Evolutionary conservation across 2,329 filamentous ascomycete species (phyloP).

Genomic region (Ophiostoma himal-ulmi): DNA sequence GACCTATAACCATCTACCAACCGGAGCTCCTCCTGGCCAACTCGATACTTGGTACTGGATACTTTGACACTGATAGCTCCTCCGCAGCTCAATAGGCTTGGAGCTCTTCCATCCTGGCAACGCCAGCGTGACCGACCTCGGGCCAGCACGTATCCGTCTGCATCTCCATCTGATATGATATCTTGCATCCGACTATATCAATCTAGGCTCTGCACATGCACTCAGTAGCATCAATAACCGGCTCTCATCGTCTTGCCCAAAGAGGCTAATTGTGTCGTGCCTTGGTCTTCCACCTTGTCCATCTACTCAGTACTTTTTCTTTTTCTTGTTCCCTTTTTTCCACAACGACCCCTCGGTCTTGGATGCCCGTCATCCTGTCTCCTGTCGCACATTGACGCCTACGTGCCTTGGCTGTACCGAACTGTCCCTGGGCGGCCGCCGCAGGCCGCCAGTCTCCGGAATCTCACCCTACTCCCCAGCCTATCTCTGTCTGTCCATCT

Average conservation of each 20-base stretch:
- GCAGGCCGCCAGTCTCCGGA: constrained; percentile 8
- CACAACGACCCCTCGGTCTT: background rate
- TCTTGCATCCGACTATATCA: background rate
- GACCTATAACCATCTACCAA: background rate
- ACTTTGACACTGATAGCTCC: background rate
- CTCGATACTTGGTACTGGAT: background rate
- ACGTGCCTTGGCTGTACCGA: background rate
- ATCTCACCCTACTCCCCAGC: background rate
- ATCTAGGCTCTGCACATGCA: background rate
- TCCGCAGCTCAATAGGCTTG: background rate
- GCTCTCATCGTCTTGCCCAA: constrained; percentile 1
- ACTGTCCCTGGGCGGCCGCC: background rate
- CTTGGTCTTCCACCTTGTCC: background rate
- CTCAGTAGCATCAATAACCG: background rate
- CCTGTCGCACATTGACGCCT: too few relatives aligned
- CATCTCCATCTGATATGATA: constrained; percentile 1
- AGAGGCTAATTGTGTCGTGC: background rate
- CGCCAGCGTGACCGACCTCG: background rate
- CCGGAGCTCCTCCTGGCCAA: background rate
- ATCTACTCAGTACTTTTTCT: background rate
- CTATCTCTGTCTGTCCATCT: background rate
- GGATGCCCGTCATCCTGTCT: background rate
- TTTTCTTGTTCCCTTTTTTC: background rate
- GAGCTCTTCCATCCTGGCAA: too few relatives aligned
- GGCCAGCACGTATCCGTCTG: background rate